A percentile compares a stretch with the other conserved stretches of the same genome.
phyloP scores from a whole-genome alignment of 208 protist species.

The Acanthamoeba royreba region DNA sequence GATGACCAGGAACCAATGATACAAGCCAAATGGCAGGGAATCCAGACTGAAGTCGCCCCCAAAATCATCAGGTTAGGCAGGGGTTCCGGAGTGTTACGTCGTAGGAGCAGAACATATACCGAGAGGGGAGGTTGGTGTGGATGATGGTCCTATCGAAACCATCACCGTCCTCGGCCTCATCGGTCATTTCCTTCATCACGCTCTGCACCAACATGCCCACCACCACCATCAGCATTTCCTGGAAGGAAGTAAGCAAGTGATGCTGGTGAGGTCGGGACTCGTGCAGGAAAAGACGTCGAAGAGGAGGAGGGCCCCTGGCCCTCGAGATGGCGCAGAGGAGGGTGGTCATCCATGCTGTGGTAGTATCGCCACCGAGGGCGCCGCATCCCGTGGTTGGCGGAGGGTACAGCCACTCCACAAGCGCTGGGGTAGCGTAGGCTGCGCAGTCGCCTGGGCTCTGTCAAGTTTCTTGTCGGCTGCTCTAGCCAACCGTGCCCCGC shows the following conservation, averaged over 20 bases:
- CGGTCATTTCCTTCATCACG: background rate
- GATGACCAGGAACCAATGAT: background rate
- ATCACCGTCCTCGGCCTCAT: background rate
- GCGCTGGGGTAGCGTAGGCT: too few species aligned
- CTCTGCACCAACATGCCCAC: background rate
- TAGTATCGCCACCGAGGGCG: background rate
- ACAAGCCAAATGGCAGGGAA: background rate
- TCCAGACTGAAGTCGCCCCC: background rate
- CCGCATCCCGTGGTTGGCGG: too few species aligned
- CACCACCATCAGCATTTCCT: background rate
- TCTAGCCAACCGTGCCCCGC: too few species aligned
- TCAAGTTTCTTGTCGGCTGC: too few species aligned
- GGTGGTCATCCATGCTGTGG: background rate
- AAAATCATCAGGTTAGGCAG: background rate
- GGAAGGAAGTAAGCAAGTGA: background rate
- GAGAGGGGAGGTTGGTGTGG: background rate
- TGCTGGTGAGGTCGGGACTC: background rate
- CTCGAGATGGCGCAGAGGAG: too few species aligned
- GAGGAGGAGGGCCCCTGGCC: background rate
- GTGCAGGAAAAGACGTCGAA: background rate
- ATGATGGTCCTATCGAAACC: background rate
- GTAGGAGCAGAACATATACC: too few species aligned
- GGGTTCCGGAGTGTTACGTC: background rate
- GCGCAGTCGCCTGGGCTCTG: too few species aligned
- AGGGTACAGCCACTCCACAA: too few species aligned